Base-by-base conservation (phyloP, 2,329 filamentous ascomycete genomes). In the Fusarium sororula region DNA sequence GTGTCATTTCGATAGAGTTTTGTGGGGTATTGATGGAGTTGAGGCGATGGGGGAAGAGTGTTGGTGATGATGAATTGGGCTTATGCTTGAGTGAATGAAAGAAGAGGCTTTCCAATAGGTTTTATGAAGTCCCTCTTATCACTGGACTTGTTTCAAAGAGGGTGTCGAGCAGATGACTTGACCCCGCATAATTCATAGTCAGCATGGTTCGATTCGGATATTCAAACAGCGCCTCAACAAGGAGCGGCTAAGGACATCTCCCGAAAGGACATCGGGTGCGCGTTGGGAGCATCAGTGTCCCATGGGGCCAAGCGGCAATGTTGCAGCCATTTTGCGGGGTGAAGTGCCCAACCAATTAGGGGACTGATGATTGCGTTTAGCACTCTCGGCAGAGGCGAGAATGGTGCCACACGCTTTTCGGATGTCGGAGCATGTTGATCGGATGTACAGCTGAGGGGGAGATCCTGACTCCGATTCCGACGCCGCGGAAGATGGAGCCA, bases 1-100 rank as follows among this genome's bases (percentile, higher is more conserved):
- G 85, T 80, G 12, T 79, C 79, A 32, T 85, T 80, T 35, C 83
- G 82, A 68, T 42, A 26, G 30, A 28, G n/a, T 51, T 30, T 24
- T 50, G 48, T 28, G 48, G n/a, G 42, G 32, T 44, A 28, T 32
- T 30, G 50, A 26, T 20, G 26, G 30, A 18, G 15, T 26, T 17
- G 13, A 53, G 6, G 18, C 6, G 22, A 42, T 11, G 9, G 14
- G 11, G 38, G 22, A 26, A 28, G 41, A 20, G n/a, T 13, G 22
- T 15, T 14, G 17, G 26, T 35, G 24, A 32, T 4, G 44, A 45
- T 47, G 22, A 7, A 22, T n/a, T 42, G 37, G 14, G 15, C 24
- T 32, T 32, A 42, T 39, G 17, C 15, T 41, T 48, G n/a, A 15
- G 30, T 51, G n/a, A 38, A 47, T 45, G 35, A 41, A 47, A 24